Conservation (phyloP, 495 filamentous ascomycete species). For the Viridothelium virens region DNA sequence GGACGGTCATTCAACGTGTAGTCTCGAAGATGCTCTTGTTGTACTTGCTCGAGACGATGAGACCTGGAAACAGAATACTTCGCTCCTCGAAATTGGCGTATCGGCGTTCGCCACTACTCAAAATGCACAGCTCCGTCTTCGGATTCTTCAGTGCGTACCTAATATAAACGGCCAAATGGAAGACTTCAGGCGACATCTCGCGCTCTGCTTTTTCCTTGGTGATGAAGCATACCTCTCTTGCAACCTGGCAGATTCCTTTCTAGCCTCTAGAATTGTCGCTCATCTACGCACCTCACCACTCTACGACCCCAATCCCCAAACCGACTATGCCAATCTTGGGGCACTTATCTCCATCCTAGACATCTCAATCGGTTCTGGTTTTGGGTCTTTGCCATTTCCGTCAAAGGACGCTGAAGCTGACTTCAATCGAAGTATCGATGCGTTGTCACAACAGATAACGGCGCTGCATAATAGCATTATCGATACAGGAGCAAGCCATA, state of each 20-base stretch:
- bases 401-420: constrained; percentile 38
- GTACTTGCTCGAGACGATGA: background rate
- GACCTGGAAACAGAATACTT: background rate
- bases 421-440: constrained; percentile 66
- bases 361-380: constrained; percentile 62
- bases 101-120: background rate
- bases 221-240: constrained; percentile 34
- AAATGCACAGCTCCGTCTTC: background rate
- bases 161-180: constrained; percentile 40
- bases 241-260: constrained; percentile 42
- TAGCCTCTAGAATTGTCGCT: constrained; percentile 15
- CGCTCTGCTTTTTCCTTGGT: constrained; percentile 57
- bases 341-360: constrained; percentile 61
- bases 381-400: constrained; percentile 29
- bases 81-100: background rate
- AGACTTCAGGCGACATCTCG: constrained; percentile 58
- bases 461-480: constrained; percentile 61
- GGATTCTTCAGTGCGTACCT: constrained; percentile 22
- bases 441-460: constrained; percentile 54
- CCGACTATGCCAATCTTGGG: constrained; percentile 59
- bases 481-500: constrained; percentile 63
- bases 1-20: background rate
- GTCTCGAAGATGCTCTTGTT: background rate
- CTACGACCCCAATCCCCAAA: constrained; percentile 46
- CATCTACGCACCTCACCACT: constrained; percentile 22